A percentile compares a stretch with the other conserved stretches of the same genome.
phyloP scores from a whole-genome alignment of 2,329 filamentous ascomycete genomes.

The Trichoderma aggressivum region DNA sequence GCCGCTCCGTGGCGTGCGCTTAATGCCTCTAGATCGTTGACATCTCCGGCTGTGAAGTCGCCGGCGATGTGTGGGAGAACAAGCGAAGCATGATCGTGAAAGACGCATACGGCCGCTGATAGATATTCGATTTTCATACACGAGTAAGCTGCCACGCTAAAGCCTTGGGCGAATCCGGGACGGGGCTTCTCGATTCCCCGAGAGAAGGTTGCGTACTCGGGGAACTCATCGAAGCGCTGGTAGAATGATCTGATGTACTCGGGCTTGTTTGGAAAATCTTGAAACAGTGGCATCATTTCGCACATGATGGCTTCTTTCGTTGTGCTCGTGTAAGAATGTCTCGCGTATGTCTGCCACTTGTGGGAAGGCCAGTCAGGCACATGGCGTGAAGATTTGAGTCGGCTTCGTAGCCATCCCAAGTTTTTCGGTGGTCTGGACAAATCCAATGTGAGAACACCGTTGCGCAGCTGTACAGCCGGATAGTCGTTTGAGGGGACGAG shows the following conservation, averaged over 20 bases:
- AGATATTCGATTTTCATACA: neutral
- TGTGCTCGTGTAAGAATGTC: neutral
- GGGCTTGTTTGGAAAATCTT: neutral
- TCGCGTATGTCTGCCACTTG: neutral
- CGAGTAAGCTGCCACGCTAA: neutral
- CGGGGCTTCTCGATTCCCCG: slow-evolving; percentile 2
- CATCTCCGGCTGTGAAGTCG: slow-evolving; percentile 23
- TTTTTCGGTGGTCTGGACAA: neutral
- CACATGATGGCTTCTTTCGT: neutral
- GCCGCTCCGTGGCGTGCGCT: slow-evolving; percentile 28
- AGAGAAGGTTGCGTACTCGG: neutral
- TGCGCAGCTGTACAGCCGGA: slow-evolving; percentile 1
- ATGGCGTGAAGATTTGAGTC: neutral
- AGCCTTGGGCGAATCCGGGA: slow-evolving; percentile 4
- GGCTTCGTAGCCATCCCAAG: neutral
- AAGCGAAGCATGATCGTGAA: slow-evolving; percentile 19
- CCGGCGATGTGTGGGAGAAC: slow-evolving; percentile 29
- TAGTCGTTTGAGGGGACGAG: neutral
- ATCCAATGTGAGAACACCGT: neutral
- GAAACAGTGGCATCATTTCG: neutral
- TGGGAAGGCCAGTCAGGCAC: neutral
- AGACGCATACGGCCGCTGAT: neutral
- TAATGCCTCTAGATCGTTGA: slow-evolving; percentile 22
- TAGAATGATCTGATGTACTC: neutral
- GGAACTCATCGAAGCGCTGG: slow-evolving; percentile 1